Base-by-base conservation (phyloP, 768 basidiomycete genomes). In the Leccinum truebloodii region DNA sequence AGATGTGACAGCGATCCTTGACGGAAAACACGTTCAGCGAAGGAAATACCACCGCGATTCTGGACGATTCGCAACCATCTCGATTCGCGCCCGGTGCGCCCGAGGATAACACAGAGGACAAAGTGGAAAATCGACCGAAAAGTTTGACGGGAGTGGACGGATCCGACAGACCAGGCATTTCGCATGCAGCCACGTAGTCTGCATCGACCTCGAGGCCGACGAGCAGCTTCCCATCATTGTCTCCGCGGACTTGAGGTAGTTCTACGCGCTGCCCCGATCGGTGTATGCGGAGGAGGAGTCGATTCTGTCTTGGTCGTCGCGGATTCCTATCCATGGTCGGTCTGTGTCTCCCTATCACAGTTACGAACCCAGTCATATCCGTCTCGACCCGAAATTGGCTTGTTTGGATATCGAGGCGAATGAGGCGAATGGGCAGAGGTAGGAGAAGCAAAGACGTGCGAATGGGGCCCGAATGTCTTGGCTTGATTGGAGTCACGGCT, bases 241-340 rank as follows among this genome's bases (percentile, higher is more conserved):
- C 70, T 35, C 60, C 65, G 32, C 60, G 59, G 41, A 64, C 51
- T 46, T 41, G 64, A 2, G 56, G 32, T 4, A 39, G 57, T 37
- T 58, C 60, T 7, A 58, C 50, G 16, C 61, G 59, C 16, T 49
- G 52, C 44, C 24, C 70, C 65, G 50, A 69, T 35, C 16, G 69
- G 69, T n/a, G 69, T 70, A 16, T 69, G 65, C 7, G 70, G 69
- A 16, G 59, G 62, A 59, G 70, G 69, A 59, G 67, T 65, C 6
- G 69, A 70, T 55, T 70, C 68, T 8, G 69, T 70, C 3, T 63
- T 72, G 1, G 69, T 71, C 20, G 69, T 70, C 9, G 68, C 59
- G 5, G 69, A 70, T 37, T 70, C 69, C 10, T 71, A 71, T 22
- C 60, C 69, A 39, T 69, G 65, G 41, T 70, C 69, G 1, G 57